These are phyloP conservation scores for Ascochyta fabae DNA, from an alignment of 2,329 filamentous ascomycete genomes.

Conservation along the genomic window DNA sequence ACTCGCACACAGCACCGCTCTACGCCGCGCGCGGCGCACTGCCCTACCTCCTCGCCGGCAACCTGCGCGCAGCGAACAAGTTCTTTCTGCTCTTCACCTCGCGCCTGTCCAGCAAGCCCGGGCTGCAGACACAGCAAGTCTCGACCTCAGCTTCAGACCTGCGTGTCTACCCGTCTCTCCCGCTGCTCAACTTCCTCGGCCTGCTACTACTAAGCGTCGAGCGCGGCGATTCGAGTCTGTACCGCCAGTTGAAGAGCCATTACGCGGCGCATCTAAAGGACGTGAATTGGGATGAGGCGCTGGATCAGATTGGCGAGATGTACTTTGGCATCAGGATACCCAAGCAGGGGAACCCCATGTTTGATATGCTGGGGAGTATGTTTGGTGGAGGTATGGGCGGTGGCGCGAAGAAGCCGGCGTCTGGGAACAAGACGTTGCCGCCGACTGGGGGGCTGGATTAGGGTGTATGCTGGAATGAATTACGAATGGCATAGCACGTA, in stretches of 20 bases:
- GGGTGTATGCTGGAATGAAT: neutral
- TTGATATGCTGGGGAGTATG: conserved; percentile 98
- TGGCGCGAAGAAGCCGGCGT: conserved; percentile 56
- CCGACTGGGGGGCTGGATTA: conserved; percentile 46
- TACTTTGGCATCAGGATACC: conserved; percentile 94
- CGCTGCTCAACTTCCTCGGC: conserved; percentile 93
- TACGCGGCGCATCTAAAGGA: conserved; percentile 83
- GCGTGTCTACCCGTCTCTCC: conserved; percentile 85
- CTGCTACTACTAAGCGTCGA: conserved; percentile 84
- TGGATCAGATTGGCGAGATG: conserved; percentile 91
- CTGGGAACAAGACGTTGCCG: conserved; percentile 37
- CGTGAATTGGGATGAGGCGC: conserved; percentile 75
- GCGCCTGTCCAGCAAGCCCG: conserved; percentile 65
- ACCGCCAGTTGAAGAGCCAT: conserved; percentile 79
- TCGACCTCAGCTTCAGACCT: conserved; percentile 75
- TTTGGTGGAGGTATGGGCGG: conserved; percentile 76
- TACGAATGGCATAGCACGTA: neutral
- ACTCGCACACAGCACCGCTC: conserved; percentile 82
- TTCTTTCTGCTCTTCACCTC: conserved; percentile 78
- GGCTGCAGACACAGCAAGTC: conserved; percentile 80
- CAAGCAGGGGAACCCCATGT: conserved; percentile 85
- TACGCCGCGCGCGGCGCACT: conserved; percentile 88
- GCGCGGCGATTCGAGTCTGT: conserved; percentile 77
- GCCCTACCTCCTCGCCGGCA: conserved; percentile 88
- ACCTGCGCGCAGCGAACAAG: conserved; percentile 86